These are phyloP conservation scores for Lachancea sp. DNA, from an alignment of 805 yeast species.

Conservation along the genomic window DNA sequence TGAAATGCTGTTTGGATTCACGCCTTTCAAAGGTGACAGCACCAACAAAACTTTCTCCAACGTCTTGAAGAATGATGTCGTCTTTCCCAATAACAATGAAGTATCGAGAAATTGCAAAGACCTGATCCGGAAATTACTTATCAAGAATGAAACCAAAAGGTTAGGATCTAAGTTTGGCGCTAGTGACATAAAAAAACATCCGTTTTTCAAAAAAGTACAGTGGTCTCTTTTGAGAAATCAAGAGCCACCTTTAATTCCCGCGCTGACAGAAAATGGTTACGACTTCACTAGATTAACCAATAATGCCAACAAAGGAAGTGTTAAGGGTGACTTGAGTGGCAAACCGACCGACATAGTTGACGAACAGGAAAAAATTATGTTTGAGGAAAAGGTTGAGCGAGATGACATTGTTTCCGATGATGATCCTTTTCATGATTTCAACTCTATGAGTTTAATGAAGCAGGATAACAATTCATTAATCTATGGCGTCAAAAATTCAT, in stretches of 20 bases:
- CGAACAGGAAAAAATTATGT: slow-evolving; percentile 26
- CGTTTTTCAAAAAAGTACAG: slow-evolving; percentile 83
- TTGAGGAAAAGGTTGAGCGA: slow-evolving; percentile 31
- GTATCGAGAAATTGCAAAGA: slow-evolving; percentile 72
- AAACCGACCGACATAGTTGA: slow-evolving; percentile 14
- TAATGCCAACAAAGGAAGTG: slow-evolving; percentile 19
- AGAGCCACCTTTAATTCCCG: slow-evolving; percentile 94
- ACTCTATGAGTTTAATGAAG: slow-evolving; percentile 79
- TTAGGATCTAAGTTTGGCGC: slow-evolving; percentile 93
- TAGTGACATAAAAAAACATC: slow-evolving; percentile 84
- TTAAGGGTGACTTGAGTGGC: slow-evolving; percentile 16
- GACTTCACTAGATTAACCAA: slow-evolving; percentile 40
- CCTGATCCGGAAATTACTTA: slow-evolving; percentile 71
- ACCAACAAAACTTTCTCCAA: slow-evolving; percentile 87
- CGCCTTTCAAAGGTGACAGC: slow-evolving; percentile 91
- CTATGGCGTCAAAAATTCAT: slow-evolving; percentile 40
- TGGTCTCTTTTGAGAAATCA: slow-evolving; percentile 94
- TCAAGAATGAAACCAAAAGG: slow-evolving; percentile 83
- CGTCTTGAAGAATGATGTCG: slow-evolving; percentile 75
- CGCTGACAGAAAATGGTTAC: slow-evolving; percentile 48
- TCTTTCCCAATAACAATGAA: slow-evolving; percentile 62
- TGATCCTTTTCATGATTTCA: slow-evolving; percentile 83
- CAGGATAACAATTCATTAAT: slow-evolving; percentile 49
- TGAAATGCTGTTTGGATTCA: slow-evolving; percentile 93
- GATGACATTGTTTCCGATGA: slow-evolving; percentile 35